Base-by-base conservation (phyloP, 2,329 filamentous ascomycete species). In the Colletotrichum sojae region DNA sequence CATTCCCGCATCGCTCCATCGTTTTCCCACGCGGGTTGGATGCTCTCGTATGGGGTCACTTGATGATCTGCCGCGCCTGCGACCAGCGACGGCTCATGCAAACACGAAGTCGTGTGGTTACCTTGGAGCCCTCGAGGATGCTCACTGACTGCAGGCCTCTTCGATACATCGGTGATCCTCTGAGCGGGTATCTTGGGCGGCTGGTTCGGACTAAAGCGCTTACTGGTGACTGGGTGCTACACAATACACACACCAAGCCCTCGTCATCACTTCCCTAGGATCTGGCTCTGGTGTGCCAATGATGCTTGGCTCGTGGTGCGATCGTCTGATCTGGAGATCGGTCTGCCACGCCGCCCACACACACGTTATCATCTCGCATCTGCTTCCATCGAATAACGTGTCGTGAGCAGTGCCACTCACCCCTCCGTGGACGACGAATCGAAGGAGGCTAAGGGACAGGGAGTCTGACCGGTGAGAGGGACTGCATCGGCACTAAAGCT, bases 241-340 rank as follows among this genome's bases (percentile, higher is more conserved):
- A 31, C 25, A 13, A 10, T 43, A 22, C 36, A 31, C 25, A 13
- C 63, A 60, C 31, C 48, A 53, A 20, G 46, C 40, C 39, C 49
- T 56, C 65, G 60, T 60, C 63, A 36, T 18, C 54, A 43, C 36
- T 54, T 58, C 31, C 60, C 56, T 54, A 25, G 54, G 59, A 71
- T 71, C 68, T 68, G 51, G 55, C 55, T 56, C 36, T 36, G 31
- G 56, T 68, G 59, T 54, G 62, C 67, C 63, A 58, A 48, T 39
- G 59, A 61, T 49, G 62, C 60, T 63, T 70, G 51, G 59, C 63
- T 60, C 53, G 13, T 54, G 63, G 60, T 68, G 68, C 63, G 70
- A 69, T 71, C 68, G 54, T 71, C 67, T 67, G 70, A 71, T 71
- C 70, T 70, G 68, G 70, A 68, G 68, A 71, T 71, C 70, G 70